Evolutionary conservation across 202 grass and related monocot genomes (phyloP).

Genomic region (Cymbopogon flexuosus): DNA sequence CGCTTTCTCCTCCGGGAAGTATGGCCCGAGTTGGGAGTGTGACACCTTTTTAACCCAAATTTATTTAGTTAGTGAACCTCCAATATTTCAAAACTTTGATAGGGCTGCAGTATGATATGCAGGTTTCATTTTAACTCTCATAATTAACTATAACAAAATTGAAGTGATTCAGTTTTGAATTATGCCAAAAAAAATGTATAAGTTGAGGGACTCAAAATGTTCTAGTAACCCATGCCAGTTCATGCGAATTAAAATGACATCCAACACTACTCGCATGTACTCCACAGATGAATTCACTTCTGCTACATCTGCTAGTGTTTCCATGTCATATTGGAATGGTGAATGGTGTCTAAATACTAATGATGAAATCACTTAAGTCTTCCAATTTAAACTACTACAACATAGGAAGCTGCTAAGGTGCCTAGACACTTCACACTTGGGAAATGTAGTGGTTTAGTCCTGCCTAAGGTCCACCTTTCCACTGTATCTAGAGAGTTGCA

Average conservation of each 20-base stretch:
- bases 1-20: no score
- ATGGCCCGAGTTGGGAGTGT: no score
- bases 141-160: background rate
- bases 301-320: background rate
- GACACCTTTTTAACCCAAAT: no score
- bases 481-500: background rate
- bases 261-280: background rate
- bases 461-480: no score
- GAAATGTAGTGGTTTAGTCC: background rate
- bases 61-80: no score
- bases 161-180: background rate
- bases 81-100: no score
- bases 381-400: background rate
- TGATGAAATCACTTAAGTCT: background rate
- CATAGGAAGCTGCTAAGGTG: background rate
- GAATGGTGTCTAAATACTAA: background rate
- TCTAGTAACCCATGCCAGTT: no score
- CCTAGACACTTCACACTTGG: background rate
- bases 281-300: background rate
- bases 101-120: background rate
- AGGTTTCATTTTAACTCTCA: background rate
- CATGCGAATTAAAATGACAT: background rate
- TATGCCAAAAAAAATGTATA: background rate
- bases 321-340: background rate
- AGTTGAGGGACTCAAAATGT: background rate